A percentile compares a stretch with the other conserved stretches of the same genome.
These are phyloP conservation scores for Gracilariopsis chorda DNA, from an alignment of 23 red algal genomes.

Conservation along the genomic window DNA sequence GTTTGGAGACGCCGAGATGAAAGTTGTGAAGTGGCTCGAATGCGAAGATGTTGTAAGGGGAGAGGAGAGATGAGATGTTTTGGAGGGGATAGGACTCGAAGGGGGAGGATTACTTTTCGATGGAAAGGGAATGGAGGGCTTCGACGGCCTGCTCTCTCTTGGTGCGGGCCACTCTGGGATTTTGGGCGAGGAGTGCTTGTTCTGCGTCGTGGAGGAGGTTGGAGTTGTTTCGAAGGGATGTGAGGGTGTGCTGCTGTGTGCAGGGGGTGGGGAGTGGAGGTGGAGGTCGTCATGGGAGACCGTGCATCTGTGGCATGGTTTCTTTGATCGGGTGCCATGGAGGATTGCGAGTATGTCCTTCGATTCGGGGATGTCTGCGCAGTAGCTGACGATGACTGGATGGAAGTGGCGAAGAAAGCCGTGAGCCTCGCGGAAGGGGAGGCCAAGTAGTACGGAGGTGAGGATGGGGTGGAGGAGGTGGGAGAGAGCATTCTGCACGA, in stretches of 20 bases:
- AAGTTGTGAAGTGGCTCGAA: constrained; percentile 23
- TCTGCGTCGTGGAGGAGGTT: too few species aligned
- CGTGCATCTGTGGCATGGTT: neutral
- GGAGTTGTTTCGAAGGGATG: neutral
- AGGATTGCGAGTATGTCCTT: neutral
- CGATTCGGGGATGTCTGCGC: constrained; percentile 1
- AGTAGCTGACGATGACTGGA: neutral
- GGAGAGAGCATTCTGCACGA: neutral
- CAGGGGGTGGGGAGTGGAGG: neutral
- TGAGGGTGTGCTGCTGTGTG: neutral
- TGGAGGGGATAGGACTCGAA: neutral
- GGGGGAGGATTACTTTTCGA: neutral
- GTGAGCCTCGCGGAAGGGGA: neutral
- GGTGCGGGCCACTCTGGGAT: neutral
- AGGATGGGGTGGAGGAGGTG: neutral
- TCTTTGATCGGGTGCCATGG: neutral
- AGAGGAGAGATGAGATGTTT: neutral
- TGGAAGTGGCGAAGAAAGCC: neutral
- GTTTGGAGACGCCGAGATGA: neutral
- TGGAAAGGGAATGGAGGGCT: neutral
- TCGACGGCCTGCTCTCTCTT: neutral
- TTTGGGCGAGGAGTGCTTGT: neutral
- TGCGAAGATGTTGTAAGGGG: neutral
- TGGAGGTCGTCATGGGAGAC: neutral
- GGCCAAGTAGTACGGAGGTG: neutral